Percentiles rank a stretch among this genome's conserved stretches.
Conservation (phyloP, 176 grass and related monocot species). For the Paspalum notatum region DNA sequence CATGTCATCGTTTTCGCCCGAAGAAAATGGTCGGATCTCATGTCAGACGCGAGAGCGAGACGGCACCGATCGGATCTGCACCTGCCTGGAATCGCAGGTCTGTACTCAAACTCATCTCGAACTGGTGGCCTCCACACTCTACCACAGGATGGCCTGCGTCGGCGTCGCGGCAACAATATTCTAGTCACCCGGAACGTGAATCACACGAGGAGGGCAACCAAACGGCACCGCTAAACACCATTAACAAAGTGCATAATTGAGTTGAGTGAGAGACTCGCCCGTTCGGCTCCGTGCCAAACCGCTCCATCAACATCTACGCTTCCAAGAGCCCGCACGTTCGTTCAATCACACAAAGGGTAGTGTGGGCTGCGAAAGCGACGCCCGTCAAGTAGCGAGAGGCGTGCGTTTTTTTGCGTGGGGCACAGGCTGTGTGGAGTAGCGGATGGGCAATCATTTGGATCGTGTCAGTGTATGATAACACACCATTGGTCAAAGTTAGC, state of each 20-base stretch:
- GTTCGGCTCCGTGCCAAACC: conserved; percentile 1
- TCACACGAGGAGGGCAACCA: conserved; percentile 22
- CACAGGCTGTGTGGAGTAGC: not conserved
- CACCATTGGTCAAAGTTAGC: not conserved
- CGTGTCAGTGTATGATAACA: not conserved
- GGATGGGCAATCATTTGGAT: not conserved
- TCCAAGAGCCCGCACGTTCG: conserved; percentile 1
- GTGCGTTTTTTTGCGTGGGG: conserved; percentile 22
- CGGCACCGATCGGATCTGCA: conserved; percentile 20
- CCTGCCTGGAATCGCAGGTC: not conserved
- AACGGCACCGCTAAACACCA: not conserved
- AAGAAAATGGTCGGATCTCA: conserved; percentile 10
- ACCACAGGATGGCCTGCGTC: not conserved
- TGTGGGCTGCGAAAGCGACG: conserved; percentile 22
- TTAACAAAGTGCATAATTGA: conserved; percentile 23
- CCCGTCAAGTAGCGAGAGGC: not conserved
- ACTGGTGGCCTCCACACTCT: too few relatives aligned
- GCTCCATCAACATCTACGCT: not conserved
- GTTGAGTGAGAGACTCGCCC: not conserved
- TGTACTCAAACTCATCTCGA: too few relatives aligned
- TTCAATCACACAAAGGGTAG: not conserved
- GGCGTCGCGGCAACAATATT: not conserved
- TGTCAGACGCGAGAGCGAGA: not conserved
- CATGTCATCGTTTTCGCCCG: conserved; percentile 7
- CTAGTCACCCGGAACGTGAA: conserved; percentile 26